A percentile compares a stretch with the other conserved stretches of the same genome.
Evolutionary conservation across 257 asterid species (phyloP).

Genomic region (Echites panduratus): DNA sequence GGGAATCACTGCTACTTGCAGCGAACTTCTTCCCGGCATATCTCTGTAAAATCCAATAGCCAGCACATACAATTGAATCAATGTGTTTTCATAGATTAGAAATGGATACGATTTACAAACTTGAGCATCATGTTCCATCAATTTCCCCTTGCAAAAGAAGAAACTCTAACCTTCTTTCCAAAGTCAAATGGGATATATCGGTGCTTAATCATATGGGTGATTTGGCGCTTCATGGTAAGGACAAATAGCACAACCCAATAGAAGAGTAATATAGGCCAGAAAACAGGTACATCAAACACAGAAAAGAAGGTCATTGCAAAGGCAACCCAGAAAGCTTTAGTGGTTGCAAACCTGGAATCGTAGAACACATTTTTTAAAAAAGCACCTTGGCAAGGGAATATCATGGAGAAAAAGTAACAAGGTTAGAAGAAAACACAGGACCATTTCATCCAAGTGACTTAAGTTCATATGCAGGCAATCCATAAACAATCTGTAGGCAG

Average conservation of each 20-base stretch:
- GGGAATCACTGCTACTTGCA: background rate
- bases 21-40: background rate
- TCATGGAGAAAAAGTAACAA: too few relatives aligned
- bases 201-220: conserved; percentile 76
- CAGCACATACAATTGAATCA: background rate
- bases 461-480: too few relatives aligned
- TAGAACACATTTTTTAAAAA: background rate
- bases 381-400: too few relatives aligned
- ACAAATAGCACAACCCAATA: conserved; percentile 73
- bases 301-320: conserved; percentile 76
- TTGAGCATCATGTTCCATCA: background rate
- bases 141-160: background rate
- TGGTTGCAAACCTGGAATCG: conserved; percentile 62
- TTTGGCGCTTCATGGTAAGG: conserved; percentile 82
- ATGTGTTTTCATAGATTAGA: background rate
- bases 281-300: conserved; percentile 71
- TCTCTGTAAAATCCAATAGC: background rate
- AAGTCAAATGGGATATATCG: conserved; percentile 62
- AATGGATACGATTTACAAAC: background rate
- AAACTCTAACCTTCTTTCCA: conserved; percentile 59
- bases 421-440: too few relatives aligned
- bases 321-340: conserved; percentile 67
- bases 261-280: conserved; percentile 72
- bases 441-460: too few relatives aligned
- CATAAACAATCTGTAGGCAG: too few relatives aligned